Conservation (phyloP, 192 early-diverging fungal genomes). For the Mortierella claussenii region DNA sequence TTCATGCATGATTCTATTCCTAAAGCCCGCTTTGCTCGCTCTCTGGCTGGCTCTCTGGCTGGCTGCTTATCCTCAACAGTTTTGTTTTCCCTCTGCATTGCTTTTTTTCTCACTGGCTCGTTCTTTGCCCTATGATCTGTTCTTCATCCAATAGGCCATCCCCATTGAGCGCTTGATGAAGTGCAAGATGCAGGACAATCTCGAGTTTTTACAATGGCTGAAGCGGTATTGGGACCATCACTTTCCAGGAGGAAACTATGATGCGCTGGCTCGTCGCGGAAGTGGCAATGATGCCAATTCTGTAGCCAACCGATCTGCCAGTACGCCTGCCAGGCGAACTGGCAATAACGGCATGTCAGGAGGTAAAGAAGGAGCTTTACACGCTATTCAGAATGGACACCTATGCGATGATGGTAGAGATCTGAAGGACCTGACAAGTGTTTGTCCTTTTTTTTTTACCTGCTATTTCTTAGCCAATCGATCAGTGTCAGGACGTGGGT, state of each 20-base stretch:
- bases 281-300: conserved; percentile 19
- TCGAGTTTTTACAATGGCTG: conserved; percentile 97
- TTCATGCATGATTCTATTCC: neutral
- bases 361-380: conserved; percentile 10
- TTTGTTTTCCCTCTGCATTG: neutral
- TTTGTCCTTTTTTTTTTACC: neutral
- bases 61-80: too few relatives aligned
- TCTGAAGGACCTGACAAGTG: too few relatives aligned
- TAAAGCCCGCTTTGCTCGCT: too few relatives aligned
- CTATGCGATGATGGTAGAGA: too few relatives aligned
- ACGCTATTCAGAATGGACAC: too few relatives aligned
- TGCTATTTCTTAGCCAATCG: conserved; percentile 14
- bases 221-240: conserved; percentile 91
- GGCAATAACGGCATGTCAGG: conserved; percentile 37
- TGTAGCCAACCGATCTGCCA: conserved; percentile 43
- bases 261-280: conserved; percentile 78
- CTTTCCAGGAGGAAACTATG: conserved; percentile 83
- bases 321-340: conserved; percentile 36
- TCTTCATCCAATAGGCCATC: conserved; percentile 65
- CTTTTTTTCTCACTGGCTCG: neutral
- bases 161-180: conserved; percentile 91
- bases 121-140: neutral
- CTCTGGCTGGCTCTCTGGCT: too few relatives aligned
- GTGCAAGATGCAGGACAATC: conserved; percentile 98
- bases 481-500: conserved; percentile 32